Evolutionary conservation across 2,329 filamentous ascomycete species (phyloP), one percentile per base, ranked within the genome.

Genomic region (Epichloe glyceriae): DNA sequence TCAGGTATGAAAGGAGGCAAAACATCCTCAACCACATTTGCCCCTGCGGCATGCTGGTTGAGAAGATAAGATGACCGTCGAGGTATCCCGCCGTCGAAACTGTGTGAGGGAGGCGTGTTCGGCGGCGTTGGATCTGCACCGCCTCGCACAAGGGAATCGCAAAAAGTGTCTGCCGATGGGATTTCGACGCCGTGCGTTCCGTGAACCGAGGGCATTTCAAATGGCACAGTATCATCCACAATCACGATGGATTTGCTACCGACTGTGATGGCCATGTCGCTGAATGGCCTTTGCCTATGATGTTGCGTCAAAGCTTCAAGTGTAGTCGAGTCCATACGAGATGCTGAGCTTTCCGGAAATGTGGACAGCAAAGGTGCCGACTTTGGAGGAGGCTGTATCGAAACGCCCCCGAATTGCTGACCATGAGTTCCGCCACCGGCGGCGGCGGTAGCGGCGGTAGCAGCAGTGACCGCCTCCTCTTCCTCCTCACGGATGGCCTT

Each of bases 221-320:
- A 68, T 0, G 73, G 68, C 15, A 75, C 57, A 0, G 82, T 84
- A 34, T 80, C 80, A 52, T 94, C 87, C 37, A 95, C 81, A 60
- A 95, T 94, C 50, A 95, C 76, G 56, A 95, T 94, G 0, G 88
- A 95, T 61, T 90, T 85, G 71, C 88, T 95, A n/a, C 88, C 86
- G 11, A 75, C 74, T 0, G 88, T 93, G 43, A 91, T 78, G 5
- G 67, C 77, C 57, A 72, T 71, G 53, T 80, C 76, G 54, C 76
- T 80, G 12, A 64, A 58, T 1, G 75, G 73, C 43, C 75, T 67
- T 50, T 56, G 62, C 52, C 53, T 67, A 8, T 66, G 56, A 5
- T 62, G 54, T 6, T 61, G 61, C 5, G 59, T 56, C 4, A 66
- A 58, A 20, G 64, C 60, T n/a, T 69, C 66, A n/a, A 70, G 60